These are phyloP conservation scores for Mycena pura DNA, from an alignment of 768 basidiomycete genomes.

Conservation along the genomic window DNA sequence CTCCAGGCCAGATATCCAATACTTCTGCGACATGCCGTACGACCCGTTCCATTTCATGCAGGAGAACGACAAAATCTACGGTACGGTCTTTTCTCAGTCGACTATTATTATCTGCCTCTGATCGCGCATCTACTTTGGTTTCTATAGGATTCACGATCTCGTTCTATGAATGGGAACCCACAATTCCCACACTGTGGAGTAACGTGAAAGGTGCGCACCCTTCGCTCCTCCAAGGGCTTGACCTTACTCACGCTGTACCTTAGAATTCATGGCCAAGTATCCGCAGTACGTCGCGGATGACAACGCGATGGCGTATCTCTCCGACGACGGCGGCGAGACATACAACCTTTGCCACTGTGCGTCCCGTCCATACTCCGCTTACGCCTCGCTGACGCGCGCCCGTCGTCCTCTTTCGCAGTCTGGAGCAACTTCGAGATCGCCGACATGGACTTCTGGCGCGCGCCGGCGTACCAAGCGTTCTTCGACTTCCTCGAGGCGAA, in stretches of 20 bases:
- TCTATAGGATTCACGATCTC: conserved; percentile 72
- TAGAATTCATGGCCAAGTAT: conserved; percentile 66
- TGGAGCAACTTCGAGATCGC: conserved; percentile 82
- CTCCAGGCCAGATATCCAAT: conserved; percentile 72
- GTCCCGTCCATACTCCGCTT: conserved; percentile 43
- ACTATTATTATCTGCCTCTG: conserved; percentile 9
- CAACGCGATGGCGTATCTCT: conserved; percentile 72
- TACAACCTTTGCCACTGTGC: conserved; percentile 84
- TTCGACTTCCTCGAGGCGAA: conserved; percentile 67
- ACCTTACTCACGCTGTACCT: background rate
- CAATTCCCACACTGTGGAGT: conserved; percentile 81
- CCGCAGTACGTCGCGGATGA: conserved; percentile 62
- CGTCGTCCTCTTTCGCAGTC: conserved; percentile 43
- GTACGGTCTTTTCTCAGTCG: no score
- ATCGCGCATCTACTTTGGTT: background rate
- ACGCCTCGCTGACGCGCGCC: background rate
- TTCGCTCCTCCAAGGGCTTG: background rate
- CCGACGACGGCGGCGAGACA: conserved; percentile 69
- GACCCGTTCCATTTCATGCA: conserved; percentile 82
- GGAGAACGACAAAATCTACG: conserved; percentile 74
- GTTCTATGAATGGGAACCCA: conserved; percentile 77
- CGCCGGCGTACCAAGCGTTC: conserved; percentile 66
- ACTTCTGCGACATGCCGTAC: conserved; percentile 71
- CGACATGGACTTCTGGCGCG: conserved; percentile 70
- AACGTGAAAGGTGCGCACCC: conserved; percentile 61